Conservation (phyloP, 23 red algal species). For the Gracilaria vermiculophylla region DNA sequence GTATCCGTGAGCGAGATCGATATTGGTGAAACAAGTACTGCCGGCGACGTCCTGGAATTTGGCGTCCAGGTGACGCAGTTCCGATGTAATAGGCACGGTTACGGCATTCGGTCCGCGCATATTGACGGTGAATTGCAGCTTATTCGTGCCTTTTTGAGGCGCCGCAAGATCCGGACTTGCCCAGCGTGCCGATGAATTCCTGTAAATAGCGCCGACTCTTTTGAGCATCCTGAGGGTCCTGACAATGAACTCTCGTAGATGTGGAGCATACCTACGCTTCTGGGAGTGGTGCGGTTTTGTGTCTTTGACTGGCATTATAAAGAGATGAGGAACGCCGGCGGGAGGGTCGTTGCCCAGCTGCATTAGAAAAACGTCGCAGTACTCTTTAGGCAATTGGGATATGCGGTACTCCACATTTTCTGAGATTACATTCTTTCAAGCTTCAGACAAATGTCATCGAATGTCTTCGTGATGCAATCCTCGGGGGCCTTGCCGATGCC, state of each 20-base stretch:
- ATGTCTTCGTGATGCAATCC: background rate
- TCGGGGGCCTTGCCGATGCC: background rate
- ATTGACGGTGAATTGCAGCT: slow-evolving; percentile 36
- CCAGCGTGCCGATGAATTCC: slow-evolving; percentile 30
- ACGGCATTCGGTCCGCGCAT: background rate
- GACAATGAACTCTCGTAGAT: background rate
- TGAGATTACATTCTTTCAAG: background rate
- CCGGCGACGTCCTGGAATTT: background rate
- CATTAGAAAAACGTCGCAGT: slow-evolving; percentile 4
- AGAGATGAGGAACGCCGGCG: background rate
- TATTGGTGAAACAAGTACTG: background rate
- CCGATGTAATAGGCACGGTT: slow-evolving; percentile 24
- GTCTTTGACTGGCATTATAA: background rate
- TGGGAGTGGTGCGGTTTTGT: background rate
- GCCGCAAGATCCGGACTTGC: slow-evolving; percentile 24
- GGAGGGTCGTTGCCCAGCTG: slow-evolving; percentile 14
- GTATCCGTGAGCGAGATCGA: background rate
- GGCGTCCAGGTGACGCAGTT: slow-evolving; percentile 12
- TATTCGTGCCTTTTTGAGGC: slow-evolving; percentile 6
- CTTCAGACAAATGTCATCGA: background rate
- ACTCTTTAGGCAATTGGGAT: background rate
- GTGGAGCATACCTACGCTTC: background rate
- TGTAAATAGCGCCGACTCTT: slow-evolving; percentile 21
- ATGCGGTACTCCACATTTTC: background rate
- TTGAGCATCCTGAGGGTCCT: background rate